Evolutionary conservation across 345 rosid genomes (phyloP).

Genomic region (Dipteronia dyeriana): DNA sequence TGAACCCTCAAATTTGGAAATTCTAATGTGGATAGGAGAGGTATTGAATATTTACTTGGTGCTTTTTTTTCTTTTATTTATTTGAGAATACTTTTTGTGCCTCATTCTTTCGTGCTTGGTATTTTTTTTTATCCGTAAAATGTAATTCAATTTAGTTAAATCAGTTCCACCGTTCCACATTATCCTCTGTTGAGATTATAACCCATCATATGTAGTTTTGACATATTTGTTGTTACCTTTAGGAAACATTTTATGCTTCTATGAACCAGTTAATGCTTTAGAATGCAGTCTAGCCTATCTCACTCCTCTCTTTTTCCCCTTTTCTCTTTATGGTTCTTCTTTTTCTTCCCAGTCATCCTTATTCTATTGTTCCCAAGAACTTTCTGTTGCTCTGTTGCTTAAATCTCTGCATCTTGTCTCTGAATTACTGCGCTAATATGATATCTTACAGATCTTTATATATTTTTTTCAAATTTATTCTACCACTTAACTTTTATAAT

Average conservation of each 20-base stretch:
- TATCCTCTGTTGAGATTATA: neutral
- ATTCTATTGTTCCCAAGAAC: neutral
- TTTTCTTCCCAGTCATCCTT: neutral
- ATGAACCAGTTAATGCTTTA: neutral
- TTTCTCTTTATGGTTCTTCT: neutral
- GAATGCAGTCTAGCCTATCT: neutral
- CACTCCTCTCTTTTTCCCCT: too few relatives aligned
- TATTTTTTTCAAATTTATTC: too few relatives aligned
- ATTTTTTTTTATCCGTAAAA: neutral
- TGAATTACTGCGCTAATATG: neutral
- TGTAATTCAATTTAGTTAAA: neutral
- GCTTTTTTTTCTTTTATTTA: slow-evolving; percentile 1
- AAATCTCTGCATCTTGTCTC: neutral
- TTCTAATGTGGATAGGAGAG: slow-evolving; percentile 92
- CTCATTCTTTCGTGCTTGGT: neutral
- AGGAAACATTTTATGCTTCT: neutral
- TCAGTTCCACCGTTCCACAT: neutral
- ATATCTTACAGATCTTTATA: neutral
- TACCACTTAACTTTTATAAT: neutral
- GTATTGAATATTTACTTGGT: slow-evolving; percentile 36
- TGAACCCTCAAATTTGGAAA: slow-evolving; percentile 85
- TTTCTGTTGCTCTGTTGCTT: neutral
- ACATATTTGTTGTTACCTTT: slow-evolving; percentile 4
- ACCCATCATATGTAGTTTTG: neutral
- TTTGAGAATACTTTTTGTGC: neutral